A percentile compares a stretch with the other conserved stretches of the same genome.
These are phyloP conservation scores for Crithidia fasciculata DNA, from an alignment of 208 protist genomes.

Conservation along the genomic window DNA sequence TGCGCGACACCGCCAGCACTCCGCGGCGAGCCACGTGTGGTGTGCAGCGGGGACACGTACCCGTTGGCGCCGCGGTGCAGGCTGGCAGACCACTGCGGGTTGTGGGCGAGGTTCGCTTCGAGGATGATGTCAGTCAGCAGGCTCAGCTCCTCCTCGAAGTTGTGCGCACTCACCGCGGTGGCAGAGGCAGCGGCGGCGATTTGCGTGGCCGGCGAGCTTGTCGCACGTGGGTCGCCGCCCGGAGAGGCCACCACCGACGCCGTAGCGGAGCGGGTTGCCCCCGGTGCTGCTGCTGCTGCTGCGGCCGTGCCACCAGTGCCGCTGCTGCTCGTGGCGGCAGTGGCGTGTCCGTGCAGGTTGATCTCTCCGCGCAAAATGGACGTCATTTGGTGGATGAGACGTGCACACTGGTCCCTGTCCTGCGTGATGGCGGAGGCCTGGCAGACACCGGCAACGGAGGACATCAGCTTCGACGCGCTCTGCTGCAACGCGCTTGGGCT, in stretches of 20 bases:
- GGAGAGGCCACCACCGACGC: constrained; percentile 26
- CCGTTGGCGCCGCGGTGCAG: constrained; percentile 28
- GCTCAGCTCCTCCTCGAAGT: constrained; percentile 51
- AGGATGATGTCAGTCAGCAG: constrained; percentile 45
- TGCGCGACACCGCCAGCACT: constrained; percentile 10
- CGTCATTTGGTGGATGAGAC: constrained; percentile 58
- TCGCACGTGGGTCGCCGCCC: constrained; percentile 27
- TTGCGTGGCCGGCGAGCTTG: constrained; percentile 27
- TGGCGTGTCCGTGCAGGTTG: constrained; percentile 28
- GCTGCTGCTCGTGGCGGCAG: neutral
- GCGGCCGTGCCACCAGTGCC: neutral
- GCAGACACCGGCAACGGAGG: constrained; percentile 52
- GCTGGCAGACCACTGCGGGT: constrained; percentile 32
- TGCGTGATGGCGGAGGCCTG: constrained; percentile 47
- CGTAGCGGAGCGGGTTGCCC: neutral
- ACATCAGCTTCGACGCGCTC: constrained; percentile 39
- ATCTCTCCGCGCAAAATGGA: constrained; percentile 42
- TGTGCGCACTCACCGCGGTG: constrained; percentile 11
- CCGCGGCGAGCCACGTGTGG: constrained; percentile 27
- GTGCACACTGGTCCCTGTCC: constrained; percentile 44
- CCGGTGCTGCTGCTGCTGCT: constrained; percentile 5
- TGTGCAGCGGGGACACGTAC: constrained; percentile 27
- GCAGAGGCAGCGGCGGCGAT: constrained; percentile 7
- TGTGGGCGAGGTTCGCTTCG: constrained; percentile 43
- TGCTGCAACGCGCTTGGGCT: constrained; percentile 22